Percentiles rank a stretch among this genome's conserved stretches.
phyloP scores from a whole-genome alignment of 192 early-diverging fungal genomes.

The Jimgerdemannia flammicorona region DNA sequence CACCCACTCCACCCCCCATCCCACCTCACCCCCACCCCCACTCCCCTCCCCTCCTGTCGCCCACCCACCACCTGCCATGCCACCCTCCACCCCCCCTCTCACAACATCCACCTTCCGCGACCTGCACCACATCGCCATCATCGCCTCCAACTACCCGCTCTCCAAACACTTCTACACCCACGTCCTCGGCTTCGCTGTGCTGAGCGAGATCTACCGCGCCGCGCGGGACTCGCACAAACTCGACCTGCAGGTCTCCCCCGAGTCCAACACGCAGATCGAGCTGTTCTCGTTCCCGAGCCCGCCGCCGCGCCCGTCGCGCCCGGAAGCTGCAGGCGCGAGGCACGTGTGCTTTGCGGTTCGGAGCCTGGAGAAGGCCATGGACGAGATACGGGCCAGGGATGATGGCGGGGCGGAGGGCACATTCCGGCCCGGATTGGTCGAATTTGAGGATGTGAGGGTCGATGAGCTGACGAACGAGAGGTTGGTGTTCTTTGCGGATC shows the following conservation, averaged over 20 bases:
- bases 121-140: slow-evolving; percentile 14
- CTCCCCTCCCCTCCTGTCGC: no score
- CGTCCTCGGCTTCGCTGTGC: slow-evolving; percentile 7
- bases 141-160: slow-evolving; percentile 9
- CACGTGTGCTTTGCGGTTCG: slow-evolving; percentile 9
- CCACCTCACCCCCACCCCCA: no score
- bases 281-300: slow-evolving; percentile 15
- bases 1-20: no score
- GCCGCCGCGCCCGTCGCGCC: slow-evolving; percentile 2
- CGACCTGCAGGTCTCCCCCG: slow-evolving; percentile 5
- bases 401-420: not conserved
- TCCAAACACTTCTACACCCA: slow-evolving; percentile 14
- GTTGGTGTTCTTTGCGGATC: slow-evolving; percentile 17
- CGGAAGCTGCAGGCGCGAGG: slow-evolving; percentile 8
- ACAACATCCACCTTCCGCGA: slow-evolving; percentile 10
- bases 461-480: slow-evolving; percentile 11
- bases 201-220: slow-evolving; percentile 15
- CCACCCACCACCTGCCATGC: not conserved
- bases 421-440: not conserved
- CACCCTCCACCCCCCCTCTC: not conserved
- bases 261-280: slow-evolving; percentile 10
- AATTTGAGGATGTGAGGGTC: slow-evolving; percentile 11
- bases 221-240: slow-evolving; percentile 10
- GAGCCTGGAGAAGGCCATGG: slow-evolving; percentile 9
- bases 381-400: slow-evolving; percentile 4